Base-by-base conservation (phyloP, 2,329 filamentous ascomycete genomes). In the Neurospora sp. region DNA sequence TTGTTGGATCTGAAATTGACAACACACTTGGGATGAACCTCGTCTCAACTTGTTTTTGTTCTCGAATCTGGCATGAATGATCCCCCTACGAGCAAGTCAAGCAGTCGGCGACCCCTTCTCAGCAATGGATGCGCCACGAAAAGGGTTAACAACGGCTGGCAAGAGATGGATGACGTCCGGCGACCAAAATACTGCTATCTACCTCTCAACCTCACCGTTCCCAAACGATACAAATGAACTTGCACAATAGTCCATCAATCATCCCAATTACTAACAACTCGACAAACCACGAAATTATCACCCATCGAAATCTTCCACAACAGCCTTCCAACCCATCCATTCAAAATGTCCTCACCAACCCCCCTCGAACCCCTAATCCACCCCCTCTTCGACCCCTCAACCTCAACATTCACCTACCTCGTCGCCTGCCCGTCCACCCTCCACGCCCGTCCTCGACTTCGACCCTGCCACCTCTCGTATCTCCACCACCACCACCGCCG, bases 331-430 rank as follows among this genome's bases (percentile, higher is more conserved):
- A 28, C 23, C 23, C 23, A 28, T 28, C 23, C 23, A 33, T 33
- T 5, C 33, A 36, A 36, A 36, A 36, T 36, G 33, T 36, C 33
- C 33, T 36, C 7, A 36, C 33, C 33, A 36, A 36, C 33, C 5
- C 33, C 33, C 33, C 17, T 38, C 23, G 72, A 83, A 66, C 81
- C 82, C 8, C 76, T 73, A 4, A 72, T 83, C 15, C 4, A 33
- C 28, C 28, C 77, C 10, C 58, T 81, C 7, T 84, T 82, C 68
- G 81, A 83, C 70, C 71, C 76, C 1, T 68, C 74, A 11, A 83
- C 88, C 0, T 81, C 80, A 3, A 87, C 86, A 13, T 89, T 85
- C 84, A 87, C 90, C 74, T 89, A 89, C 72, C 73, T 90, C 0
- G 84, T 90, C 0, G 84, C 82, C 0, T 87, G 89, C 70, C 83